These are phyloP conservation scores for Carex littledalei DNA, from an alignment of 176 grass and related monocot genomes.

Conservation along the genomic window DNA sequence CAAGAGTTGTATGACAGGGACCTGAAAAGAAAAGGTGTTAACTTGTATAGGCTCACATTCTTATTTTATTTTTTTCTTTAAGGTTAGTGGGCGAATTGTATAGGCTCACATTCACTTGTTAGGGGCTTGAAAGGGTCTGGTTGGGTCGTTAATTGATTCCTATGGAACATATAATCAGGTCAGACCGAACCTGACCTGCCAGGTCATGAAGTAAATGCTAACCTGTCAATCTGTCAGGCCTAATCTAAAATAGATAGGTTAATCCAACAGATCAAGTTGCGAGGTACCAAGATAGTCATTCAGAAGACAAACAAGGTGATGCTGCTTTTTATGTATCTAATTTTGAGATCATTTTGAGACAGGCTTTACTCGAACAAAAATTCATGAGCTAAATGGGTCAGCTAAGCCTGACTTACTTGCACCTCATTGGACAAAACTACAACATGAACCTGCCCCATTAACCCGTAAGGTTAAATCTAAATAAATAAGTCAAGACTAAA, in stretches of 20 bases:
- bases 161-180: background rate
- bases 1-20: slow-evolving; percentile 87
- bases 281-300: background rate
- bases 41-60: background rate
- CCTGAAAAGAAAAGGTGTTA: slow-evolving; percentile 42
- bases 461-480: background rate
- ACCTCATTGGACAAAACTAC: background rate
- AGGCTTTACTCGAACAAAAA: background rate
- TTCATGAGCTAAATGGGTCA: background rate
- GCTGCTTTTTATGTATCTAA: background rate
- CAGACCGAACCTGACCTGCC: background rate
- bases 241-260: background rate
- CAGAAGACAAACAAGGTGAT: background rate
- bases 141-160: background rate
- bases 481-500: background rate
- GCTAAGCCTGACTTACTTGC: background rate
- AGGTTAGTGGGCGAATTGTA: background rate
- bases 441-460: background rate
- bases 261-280: background rate
- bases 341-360: background rate
- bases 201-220: background rate
- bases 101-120: background rate
- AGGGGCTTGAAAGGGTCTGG: background rate
- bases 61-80: no score
- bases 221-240: background rate